Evolutionary conservation across 176 grass and related monocot genomes (phyloP), one percentile per base, ranked within the genome.

Genomic region (Saccharum officinarum): DNA sequence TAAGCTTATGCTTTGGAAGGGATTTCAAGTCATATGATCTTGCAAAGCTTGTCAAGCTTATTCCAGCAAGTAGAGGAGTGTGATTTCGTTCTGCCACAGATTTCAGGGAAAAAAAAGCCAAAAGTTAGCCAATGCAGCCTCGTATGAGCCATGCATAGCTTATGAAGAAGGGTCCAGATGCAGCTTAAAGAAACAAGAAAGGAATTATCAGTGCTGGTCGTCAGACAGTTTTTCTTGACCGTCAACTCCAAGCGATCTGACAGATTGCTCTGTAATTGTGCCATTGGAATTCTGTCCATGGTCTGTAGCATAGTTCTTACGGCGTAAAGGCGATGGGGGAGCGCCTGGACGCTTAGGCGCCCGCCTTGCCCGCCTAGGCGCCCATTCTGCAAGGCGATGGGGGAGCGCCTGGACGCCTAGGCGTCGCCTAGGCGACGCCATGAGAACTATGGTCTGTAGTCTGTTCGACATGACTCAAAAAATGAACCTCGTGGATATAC

Each of bases 1-100:
- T 99, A 25, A 96, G 97, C 82, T 83, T 99, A 71, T 99, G 94
- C 73, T 96, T 89, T 80, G 97, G 97, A 72, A 96, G 89, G 82
- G 94, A 96, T 91, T 99, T 92, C 86, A 99, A 99, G 55, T 94
- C 97, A 44, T 99, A 94, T 84, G 94, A 99, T 78, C 70, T 99
- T 30, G 88, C 97, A 84, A 96, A 90, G 90, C 90, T 99, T 73
- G 49, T 99, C 38, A 99, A 99, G 65, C 81, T 94, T 80, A 76
- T 96, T 86, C 93, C 93, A 64, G 93, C 86, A 84, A 88, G 96
- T 33, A 87, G 92, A 84, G 34, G 80, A 70, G 61, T 81, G 17
- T 96, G 76, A 92, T 46, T 78, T 22, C 40, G 47, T 13, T 57
- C 50, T 7, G 7, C 12, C 37, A 69, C 7, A 84, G 36, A 26